Evolutionary conservation across 768 basidiomycete species (phyloP).

Genomic region (Leucocoprinus sp.): DNA sequence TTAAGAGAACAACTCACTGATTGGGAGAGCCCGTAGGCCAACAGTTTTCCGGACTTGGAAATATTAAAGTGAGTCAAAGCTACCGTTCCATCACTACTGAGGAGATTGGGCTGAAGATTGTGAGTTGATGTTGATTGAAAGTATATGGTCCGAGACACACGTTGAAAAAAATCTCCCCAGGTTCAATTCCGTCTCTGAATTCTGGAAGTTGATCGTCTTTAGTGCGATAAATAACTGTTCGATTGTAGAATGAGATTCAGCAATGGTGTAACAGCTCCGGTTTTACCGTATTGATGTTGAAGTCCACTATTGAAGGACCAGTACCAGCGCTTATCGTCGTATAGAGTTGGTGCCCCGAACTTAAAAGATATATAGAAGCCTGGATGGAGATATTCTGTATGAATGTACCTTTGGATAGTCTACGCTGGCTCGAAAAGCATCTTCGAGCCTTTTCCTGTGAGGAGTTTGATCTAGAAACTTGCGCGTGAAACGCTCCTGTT

Average conservation of each 20-base stretch:
- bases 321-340: conserved; percentile 69
- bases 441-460: conserved; percentile 50
- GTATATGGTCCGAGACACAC: conserved; percentile 27
- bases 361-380: too few relatives aligned
- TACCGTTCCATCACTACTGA: conserved; percentile 67
- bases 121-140: conserved; percentile 9
- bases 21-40: conserved; percentile 67
- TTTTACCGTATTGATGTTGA: conserved; percentile 49
- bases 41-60: conserved; percentile 61
- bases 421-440: conserved; percentile 40
- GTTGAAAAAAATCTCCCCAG: conserved; percentile 75
- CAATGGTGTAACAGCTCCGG: neutral
- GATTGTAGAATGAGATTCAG: neutral
- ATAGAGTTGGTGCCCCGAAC: conserved; percentile 57
- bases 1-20: conserved; percentile 38
- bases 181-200: conserved; percentile 33
- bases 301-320: conserved; percentile 77
- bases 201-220: conserved; percentile 45
- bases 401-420: conserved; percentile 34
- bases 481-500: conserved; percentile 52
- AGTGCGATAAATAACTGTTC: conserved; percentile 54
- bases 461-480: conserved; percentile 54
- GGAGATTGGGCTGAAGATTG: conserved; percentile 53
- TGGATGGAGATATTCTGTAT: too few relatives aligned
- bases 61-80: conserved; percentile 52